Evolutionary conservation across 208 protist genomes (phyloP).

Genomic region (Pavlovales sp.): DNA sequence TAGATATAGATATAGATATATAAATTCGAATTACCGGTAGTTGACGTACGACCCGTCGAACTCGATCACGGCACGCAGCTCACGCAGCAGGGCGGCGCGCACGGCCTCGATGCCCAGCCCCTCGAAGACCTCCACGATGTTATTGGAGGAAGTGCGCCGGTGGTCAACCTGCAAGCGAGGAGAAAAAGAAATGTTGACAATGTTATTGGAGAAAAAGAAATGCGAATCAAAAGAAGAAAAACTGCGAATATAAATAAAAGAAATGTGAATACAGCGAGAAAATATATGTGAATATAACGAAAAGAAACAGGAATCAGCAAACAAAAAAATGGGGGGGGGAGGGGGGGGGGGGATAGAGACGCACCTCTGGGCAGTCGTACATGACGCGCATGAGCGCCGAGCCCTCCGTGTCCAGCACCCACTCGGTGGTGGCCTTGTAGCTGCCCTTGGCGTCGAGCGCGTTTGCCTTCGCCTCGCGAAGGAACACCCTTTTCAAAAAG

Average conservation of each 20-base stretch:
- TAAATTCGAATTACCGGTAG: constrained; percentile 97
- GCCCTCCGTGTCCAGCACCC: constrained; percentile 93
- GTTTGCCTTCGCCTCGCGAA: constrained; percentile 61
- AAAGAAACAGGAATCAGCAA: background rate
- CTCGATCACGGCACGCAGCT: constrained; percentile 61
- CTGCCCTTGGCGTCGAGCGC: constrained; percentile 22
- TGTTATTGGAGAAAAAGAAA: too few species aligned
- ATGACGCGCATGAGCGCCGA: constrained; percentile 87
- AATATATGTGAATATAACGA: too few species aligned
- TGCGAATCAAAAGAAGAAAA: background rate
- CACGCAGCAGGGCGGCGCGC: constrained; percentile 62
- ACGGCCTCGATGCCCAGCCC: constrained; percentile 91
- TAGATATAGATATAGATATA: too few species aligned
- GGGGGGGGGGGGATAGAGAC: too few species aligned
- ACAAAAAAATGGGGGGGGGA: too few species aligned
- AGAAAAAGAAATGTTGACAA: too few species aligned
- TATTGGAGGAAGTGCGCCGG: constrained; percentile 87
- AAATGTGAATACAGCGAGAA: too few species aligned
- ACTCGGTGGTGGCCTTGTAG: constrained; percentile 74
- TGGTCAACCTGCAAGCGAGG: constrained; percentile 88
- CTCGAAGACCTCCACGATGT: constrained; percentile 93
- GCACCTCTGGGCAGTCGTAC: constrained; percentile 27
- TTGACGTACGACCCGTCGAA: constrained; percentile 91
- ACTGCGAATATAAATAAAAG: too few species aligned
- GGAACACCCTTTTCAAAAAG: constrained; percentile 86